phyloP scores from a whole-genome alignment of 805 yeast species.

The Candida dajiaensis region DNA sequence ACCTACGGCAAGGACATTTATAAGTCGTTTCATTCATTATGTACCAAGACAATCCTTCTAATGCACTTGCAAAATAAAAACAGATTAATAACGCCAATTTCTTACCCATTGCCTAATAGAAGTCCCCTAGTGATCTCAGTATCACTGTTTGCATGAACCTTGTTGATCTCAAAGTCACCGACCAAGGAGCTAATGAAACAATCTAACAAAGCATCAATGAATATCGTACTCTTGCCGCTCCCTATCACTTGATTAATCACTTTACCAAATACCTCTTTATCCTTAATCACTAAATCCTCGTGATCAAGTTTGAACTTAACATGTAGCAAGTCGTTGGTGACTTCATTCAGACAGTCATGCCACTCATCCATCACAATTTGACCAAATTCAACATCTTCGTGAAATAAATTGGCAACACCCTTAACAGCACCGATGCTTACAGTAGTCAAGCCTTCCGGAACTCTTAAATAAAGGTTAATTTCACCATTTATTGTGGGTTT shows the following conservation, averaged over 20 bases:
- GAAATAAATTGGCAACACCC: conserved; percentile 37
- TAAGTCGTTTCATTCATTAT: neutral
- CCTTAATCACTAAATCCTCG: conserved; percentile 36
- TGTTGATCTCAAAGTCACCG: conserved; percentile 29
- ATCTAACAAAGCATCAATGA: conserved; percentile 34
- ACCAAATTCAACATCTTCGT: conserved; percentile 36
- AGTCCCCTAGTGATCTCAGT: conserved; percentile 18
- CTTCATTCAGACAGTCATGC: conserved; percentile 35
- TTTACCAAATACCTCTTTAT: conserved; percentile 34
- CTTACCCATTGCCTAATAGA: neutral
- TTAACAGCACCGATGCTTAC: conserved; percentile 31
- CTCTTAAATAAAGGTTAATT: conserved; percentile 26
- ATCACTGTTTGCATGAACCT: conserved; percentile 22
- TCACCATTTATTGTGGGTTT: conserved; percentile 34
- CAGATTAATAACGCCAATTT: neutral
- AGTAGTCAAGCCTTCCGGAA: conserved; percentile 25
- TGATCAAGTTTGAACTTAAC: conserved; percentile 36
- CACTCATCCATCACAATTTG: conserved; percentile 39
- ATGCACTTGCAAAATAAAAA: too few relatives aligned
- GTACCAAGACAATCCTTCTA: too few relatives aligned
- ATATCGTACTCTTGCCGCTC: conserved; percentile 33
- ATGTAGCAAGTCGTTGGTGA: conserved; percentile 21
- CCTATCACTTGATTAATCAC: conserved; percentile 38
- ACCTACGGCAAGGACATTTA: too few relatives aligned
- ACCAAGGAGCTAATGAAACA: conserved; percentile 24